A percentile compares a stretch with the other conserved stretches of the same genome.
phyloP scores from a whole-genome alignment of 140 eudicot species.

The Senecio squalidus region DNA sequence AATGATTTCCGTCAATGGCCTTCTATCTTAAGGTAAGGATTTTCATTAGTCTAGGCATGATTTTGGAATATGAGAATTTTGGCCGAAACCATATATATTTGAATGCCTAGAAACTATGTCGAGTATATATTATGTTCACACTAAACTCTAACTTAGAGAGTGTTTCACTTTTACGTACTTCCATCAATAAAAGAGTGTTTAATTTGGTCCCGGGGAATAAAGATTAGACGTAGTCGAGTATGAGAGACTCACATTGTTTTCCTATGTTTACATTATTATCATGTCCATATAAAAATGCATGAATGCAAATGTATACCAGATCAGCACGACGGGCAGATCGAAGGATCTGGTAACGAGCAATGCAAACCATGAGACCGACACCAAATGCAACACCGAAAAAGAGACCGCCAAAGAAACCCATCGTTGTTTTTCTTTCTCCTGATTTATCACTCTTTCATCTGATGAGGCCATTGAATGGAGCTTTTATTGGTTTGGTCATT shows the following conservation, averaged over 20 bases:
- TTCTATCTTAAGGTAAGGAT: not conserved
- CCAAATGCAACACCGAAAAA: slow-evolving; percentile 68
- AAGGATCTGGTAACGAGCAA: slow-evolving; percentile 49
- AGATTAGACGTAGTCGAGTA: not conserved
- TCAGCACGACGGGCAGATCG: slow-evolving; percentile 60
- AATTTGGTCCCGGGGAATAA: no score
- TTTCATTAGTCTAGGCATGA: not conserved
- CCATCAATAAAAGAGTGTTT: not conserved
- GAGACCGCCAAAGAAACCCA: slow-evolving; percentile 44
- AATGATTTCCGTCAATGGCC: not conserved
- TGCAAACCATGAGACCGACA: slow-evolving; percentile 43
- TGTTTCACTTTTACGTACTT: no score
- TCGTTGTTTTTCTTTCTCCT: slow-evolving; percentile 1
- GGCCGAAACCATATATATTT: no score
- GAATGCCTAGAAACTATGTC: no score
- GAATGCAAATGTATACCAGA: slow-evolving; percentile 35
- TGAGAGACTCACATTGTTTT: not conserved
- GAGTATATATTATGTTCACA: no score
- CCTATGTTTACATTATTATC: not conserved
- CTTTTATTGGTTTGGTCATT: slow-evolving; percentile 20
- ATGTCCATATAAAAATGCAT: not conserved
- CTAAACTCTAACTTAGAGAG: no score
- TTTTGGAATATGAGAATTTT: not conserved
- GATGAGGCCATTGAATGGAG: slow-evolving; percentile 14
- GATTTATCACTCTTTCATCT: slow-evolving; percentile 13